These are phyloP conservation scores for Globisporangium parvum DNA, from an alignment of 352 stramenopile genomes.

Conservation along the genomic window DNA sequence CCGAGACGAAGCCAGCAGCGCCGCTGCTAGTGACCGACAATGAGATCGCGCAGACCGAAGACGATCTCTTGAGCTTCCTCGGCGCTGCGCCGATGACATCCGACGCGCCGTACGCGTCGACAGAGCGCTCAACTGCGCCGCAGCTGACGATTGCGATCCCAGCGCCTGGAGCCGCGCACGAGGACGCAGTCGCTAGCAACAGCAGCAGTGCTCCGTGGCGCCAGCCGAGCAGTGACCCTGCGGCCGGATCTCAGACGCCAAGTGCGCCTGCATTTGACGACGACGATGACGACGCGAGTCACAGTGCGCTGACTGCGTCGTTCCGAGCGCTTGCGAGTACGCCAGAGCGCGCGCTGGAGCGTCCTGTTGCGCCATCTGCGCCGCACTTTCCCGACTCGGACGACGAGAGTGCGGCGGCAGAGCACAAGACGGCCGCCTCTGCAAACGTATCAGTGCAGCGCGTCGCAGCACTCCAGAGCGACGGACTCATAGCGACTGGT, in stretches of 20 bases:
- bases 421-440: background rate
- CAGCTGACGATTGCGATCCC: background rate
- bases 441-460: background rate
- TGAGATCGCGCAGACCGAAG: conserved; percentile 58
- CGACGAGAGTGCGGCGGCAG: conserved; percentile 17
- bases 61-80: conserved; percentile 46
- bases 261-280: conserved; percentile 14
- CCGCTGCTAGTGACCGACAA: conserved; percentile 14
- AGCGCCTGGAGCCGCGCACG: background rate
- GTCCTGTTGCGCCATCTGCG: conserved; percentile 25
- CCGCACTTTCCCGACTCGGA: conserved; percentile 38
- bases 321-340: conserved; percentile 1
- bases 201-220: too few relatives aligned
- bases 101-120: background rate
- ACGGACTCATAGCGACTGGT: conserved; percentile 6
- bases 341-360: background rate
- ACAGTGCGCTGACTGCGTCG: background rate
- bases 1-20: conserved; percentile 3
- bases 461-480: background rate
- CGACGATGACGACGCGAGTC: conserved; percentile 3
- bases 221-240: too few relatives aligned
- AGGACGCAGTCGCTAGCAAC: too few relatives aligned
- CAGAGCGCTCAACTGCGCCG: background rate
- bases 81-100: conserved; percentile 7
- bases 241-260: background rate